Evolutionary conservation across 75 land plant species (phyloP), one percentile per base, ranked within the genome.

Genomic region (Adiantum capillusveneris): DNA sequence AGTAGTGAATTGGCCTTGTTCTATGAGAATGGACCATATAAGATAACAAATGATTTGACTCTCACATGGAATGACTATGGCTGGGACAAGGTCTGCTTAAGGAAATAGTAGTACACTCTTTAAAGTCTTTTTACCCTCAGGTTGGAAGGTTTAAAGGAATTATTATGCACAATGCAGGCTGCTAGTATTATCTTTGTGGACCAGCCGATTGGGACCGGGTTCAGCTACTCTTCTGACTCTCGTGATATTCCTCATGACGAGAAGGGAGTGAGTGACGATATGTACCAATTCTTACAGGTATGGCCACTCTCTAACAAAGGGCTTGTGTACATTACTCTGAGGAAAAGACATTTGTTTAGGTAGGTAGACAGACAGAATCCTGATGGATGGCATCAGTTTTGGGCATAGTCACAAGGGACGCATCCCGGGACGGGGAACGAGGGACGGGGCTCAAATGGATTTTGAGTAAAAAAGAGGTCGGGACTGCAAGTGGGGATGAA

Each of bases 21-120:
- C 49, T 94, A 94, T 68, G 98, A 94, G 75, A 94, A 94, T 75
- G 98, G 98, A 12, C 98, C 98, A 36, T 94, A 83, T 65, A 70
- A 67, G 21, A 86, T 94, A 45, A 64, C 87, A 7, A 69, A 90
- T 5, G 82, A 94, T 54, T 44, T 94, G 69, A 81, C 87, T 42
- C 81, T 94, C 43, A 59, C 45, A 1, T 90, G 91, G 98, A 94
- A 94, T 63, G 80, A 86, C 29, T 84, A 84, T 69, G 98, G 98
- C 53, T 94, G 98, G 98, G 98, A 94, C 53, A 77, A 88, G 95
- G 97, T 92, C 68, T 42, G 36, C 26, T 34, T 14, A 21, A 21
- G 22, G 14, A 46, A 6, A 46, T 3, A 34, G 37, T 34, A 34
- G 9, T 34, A 34, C 9, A 3, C 37, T 9, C 9, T 9, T 34